Conservation (phyloP, 371 early-diverging fungal genomes). For the Zychaea mexicana region DNA sequence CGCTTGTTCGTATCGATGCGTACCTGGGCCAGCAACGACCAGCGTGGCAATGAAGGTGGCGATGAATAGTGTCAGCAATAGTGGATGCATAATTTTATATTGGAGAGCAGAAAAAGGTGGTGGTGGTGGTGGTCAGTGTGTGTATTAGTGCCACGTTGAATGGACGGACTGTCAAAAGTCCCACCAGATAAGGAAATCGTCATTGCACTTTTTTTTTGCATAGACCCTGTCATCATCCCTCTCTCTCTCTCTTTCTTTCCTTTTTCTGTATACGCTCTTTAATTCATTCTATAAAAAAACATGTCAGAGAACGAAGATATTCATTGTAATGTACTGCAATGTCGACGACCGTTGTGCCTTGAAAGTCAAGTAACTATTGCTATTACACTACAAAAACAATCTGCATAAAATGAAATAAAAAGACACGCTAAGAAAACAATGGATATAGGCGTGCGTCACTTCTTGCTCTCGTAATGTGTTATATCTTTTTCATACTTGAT, state of each 20-base stretch:
- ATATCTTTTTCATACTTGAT: background rate
- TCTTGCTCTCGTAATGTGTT: constrained; percentile 69
- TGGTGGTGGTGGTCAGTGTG: no score
- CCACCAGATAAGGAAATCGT: background rate
- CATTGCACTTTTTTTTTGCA: background rate
- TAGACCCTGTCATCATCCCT: no score
- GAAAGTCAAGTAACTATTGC: constrained; percentile 35
- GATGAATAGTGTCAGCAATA: background rate
- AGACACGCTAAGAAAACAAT: no score
- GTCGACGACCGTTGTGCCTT: constrained; percentile 45
- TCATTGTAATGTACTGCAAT: constrained; percentile 62
- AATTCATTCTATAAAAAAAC: no score
- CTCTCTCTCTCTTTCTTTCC: no score
- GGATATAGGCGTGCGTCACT: constrained; percentile 72
- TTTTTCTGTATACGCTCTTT: no score
- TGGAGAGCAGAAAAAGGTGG: background rate
- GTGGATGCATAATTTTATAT: background rate
- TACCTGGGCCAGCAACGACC: constrained; percentile 21
- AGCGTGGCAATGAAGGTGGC: background rate
- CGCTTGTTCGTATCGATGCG: constrained; percentile 22
- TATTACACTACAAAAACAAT: no score
- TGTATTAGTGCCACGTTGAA: background rate
- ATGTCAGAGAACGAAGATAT: constrained; percentile 50
- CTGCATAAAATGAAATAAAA: no score
- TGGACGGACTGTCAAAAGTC: background rate